These are phyloP conservation scores for Scheffersomyces lignicola DNA, from an alignment of 1,139 yeast genomes.

Conservation along the genomic window DNA sequence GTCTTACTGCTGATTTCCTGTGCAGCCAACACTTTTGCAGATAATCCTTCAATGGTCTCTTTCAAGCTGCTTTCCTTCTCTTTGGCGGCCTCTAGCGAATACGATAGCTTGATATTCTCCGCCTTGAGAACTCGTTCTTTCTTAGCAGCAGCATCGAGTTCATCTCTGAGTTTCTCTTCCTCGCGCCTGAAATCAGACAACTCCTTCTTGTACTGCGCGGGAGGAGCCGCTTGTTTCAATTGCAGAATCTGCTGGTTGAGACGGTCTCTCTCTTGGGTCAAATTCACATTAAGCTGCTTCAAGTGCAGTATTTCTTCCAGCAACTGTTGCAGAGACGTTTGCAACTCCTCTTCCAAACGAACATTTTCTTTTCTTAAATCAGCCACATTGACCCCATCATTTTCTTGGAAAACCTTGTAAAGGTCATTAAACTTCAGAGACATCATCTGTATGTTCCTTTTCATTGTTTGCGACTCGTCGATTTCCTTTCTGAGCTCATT, in stretches of 20 bases:
- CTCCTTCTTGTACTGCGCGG: constrained; percentile 28
- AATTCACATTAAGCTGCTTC: constrained; percentile 8
- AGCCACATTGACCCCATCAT: constrained; percentile 12
- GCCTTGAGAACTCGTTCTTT: constrained; percentile 49
- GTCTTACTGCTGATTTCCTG: constrained; percentile 17
- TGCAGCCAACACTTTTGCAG: constrained; percentile 29
- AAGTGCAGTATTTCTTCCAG: constrained; percentile 10
- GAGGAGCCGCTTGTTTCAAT: constrained; percentile 27
- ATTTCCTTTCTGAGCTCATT: constrained; percentile 26
- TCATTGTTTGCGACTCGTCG: constrained; percentile 22
- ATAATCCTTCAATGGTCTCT: constrained; percentile 30
- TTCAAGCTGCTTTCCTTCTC: constrained; percentile 39
- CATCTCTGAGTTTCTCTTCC: constrained; percentile 6
- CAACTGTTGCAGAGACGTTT: neutral
- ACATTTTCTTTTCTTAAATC: constrained; percentile 22
- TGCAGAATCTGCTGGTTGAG: constrained; percentile 18
- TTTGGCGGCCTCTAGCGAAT: constrained; percentile 38
- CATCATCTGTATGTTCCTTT: constrained; percentile 18
- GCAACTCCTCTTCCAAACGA: constrained; percentile 24
- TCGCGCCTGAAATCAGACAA: constrained; percentile 15
- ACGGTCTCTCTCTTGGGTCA: constrained; percentile 7
- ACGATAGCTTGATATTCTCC: constrained; percentile 48
- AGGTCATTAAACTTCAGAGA: constrained; percentile 21
- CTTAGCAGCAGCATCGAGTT: constrained; percentile 16
- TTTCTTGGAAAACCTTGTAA: constrained; percentile 10